These are phyloP conservation scores for Coniochaeta sp. DNA, from an alignment of 2,329 filamentous ascomycete genomes.

Conservation along the genomic window DNA sequence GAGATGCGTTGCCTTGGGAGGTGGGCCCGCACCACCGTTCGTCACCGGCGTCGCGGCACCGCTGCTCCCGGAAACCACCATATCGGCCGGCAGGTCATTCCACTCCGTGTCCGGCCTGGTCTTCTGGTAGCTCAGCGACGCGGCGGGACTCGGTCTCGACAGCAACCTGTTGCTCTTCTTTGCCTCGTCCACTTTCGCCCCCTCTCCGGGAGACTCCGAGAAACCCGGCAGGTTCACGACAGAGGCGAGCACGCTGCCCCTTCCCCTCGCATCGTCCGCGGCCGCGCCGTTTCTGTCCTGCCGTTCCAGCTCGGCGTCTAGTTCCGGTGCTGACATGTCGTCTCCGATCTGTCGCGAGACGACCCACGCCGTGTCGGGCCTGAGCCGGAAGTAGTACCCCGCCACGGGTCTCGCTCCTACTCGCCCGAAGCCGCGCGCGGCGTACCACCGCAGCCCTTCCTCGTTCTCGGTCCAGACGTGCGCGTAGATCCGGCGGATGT, in stretches of 20 bases:
- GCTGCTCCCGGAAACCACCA: slow-evolving; percentile 29
- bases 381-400: slow-evolving; percentile 56
- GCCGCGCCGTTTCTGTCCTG: neutral
- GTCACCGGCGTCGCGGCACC: neutral
- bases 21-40: neutral
- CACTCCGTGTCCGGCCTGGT: slow-evolving; percentile 52
- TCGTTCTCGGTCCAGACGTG: slow-evolving; percentile 64
- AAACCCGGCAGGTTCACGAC: slow-evolving; percentile 17
- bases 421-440: slow-evolving; percentile 46
- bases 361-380: slow-evolving; percentile 55
- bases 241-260: slow-evolving; percentile 17
- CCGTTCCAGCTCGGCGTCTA: neutral
- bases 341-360: slow-evolving; percentile 37
- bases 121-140: slow-evolving; percentile 48
- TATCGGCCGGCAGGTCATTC: slow-evolving; percentile 59
- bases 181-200: neutral
- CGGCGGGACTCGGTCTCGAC: slow-evolving; percentile 12
- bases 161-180: neutral
- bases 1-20: slow-evolving; percentile 4
- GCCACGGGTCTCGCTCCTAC: slow-evolving; percentile 32
- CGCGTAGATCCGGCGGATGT: slow-evolving; percentile 45
- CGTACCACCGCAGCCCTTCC: slow-evolving; percentile 57
- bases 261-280: neutral
- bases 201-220: neutral
- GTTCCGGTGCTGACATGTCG: neutral